Evolutionary conservation across 306 rosid species (phyloP), one percentile per base, ranked within the genome.

Genomic region (Prunus kanzakura): DNA sequence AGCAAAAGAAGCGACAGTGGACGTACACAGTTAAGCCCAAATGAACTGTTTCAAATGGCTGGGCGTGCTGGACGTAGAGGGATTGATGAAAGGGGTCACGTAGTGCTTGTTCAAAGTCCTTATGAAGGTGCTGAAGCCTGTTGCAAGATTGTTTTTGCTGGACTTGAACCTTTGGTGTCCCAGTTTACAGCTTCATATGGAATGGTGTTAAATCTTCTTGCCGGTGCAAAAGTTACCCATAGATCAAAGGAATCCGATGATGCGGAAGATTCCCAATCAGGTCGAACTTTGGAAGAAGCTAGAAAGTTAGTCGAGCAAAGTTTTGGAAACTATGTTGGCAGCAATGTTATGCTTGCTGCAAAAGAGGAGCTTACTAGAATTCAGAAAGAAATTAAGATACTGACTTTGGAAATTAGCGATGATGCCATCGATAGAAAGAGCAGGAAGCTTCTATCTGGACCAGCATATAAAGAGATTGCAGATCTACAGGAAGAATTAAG

Each of bases 51-150:
- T 80, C 98, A 95, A 82, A 95, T 95, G 98, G 98, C 98, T 55
- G 98, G 97, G 75, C 98, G 96, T 76, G 98, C 98, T 81, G 98
- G 98, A 35, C 97, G 98, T 70, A 87, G 98, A 80, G 97, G 98
- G 82, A 95, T 76, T 82, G 97, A 95, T 84, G 79, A 89, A 69
- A 79, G 75, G 70, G 98, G 97, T 80, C 96, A 92, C 79, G 98
- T 90, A 51, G 97, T 95, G 80, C 88, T 95, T 77, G 69, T 92
- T 77, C 98, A 95, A 76, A 87, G 90, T 70, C 93, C 97, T 64
- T 81, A 83, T 49, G 97, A 92, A 81, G 97, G 97, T 20, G 98
- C 97, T 81, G 97, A 95, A 86, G 97, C 93, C 81, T 76, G 97
- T 85, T 89, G 95, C 89, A 92, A 95, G 86, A 81, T 95, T 78